Percentiles rank a stretch among this genome's conserved stretches.
Evolutionary conservation across 1,139 yeast species (phyloP).

Genomic region (Saccharomycopsis crataegensis): DNA sequence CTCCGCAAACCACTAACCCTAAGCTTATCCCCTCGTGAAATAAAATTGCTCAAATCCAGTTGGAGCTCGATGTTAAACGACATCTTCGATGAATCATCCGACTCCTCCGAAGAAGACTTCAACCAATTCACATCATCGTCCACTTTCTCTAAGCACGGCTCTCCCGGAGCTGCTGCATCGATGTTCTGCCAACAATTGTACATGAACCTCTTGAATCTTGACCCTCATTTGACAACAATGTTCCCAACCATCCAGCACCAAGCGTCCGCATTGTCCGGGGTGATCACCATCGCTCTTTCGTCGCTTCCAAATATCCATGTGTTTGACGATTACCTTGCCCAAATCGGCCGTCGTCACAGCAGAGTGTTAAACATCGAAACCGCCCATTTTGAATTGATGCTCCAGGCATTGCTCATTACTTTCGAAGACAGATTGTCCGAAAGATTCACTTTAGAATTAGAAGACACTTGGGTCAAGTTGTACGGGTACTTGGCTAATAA

Average conservation of each 20-base stretch:
- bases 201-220: constrained; percentile 40
- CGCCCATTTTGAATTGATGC: constrained; percentile 55
- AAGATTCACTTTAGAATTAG: constrained; percentile 33
- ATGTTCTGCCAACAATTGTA: constrained; percentile 45
- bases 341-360: constrained; percentile 58
- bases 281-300: constrained; percentile 43
- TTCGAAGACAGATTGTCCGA: constrained; percentile 49
- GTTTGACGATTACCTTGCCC: constrained; percentile 47
- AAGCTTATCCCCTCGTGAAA: too few species aligned
- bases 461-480: constrained; percentile 53
- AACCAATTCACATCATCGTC: background rate
- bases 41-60: constrained; percentile 19
- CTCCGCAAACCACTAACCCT: too few species aligned
- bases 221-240: constrained; percentile 37
- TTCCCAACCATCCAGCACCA: constrained; percentile 50
- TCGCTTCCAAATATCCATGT: constrained; percentile 30
- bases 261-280: constrained; percentile 65
- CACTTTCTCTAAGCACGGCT: background rate
- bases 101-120: constrained; percentile 3
- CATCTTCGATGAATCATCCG: constrained; percentile 5
- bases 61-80: constrained; percentile 24
- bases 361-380: constrained; percentile 58
- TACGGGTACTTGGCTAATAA: constrained; percentile 41
- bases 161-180: constrained; percentile 31
- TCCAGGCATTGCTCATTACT: constrained; percentile 57